These are phyloP conservation scores for Stylonectria norvegica DNA, from an alignment of 2,329 filamentous ascomycete genomes.

Conservation along the genomic window DNA sequence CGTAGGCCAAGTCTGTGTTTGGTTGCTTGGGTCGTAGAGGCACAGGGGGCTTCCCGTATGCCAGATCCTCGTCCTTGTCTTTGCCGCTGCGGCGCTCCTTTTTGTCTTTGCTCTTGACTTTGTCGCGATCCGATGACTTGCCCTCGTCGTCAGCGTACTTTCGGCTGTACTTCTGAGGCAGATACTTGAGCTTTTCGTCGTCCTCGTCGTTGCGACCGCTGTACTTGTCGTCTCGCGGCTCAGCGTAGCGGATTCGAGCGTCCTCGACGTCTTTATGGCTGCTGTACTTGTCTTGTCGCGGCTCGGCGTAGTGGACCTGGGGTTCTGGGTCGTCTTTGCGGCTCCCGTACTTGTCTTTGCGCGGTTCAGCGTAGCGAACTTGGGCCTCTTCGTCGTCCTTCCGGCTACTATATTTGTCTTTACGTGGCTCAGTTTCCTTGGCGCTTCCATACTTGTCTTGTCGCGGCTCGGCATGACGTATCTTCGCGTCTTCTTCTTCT, in stretches of 20 bases:
- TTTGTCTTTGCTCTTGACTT: constrained; percentile 24
- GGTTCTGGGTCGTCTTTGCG: constrained; percentile 10
- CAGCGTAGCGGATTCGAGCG: constrained; percentile 23
- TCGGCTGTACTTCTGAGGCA: constrained; percentile 48
- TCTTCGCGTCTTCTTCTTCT: not conserved
- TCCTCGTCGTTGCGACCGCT: constrained; percentile 17
- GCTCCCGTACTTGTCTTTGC: constrained; percentile 16
- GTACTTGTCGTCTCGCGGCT: constrained; percentile 22
- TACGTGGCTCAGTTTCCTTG: too few relatives aligned
- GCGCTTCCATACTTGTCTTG: constrained; percentile 4
- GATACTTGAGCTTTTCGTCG: constrained; percentile 41
- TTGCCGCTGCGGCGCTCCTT: constrained; percentile 39
- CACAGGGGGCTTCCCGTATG: constrained; percentile 43
- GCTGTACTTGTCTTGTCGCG: too few relatives aligned
- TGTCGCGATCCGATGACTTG: constrained; percentile 25
- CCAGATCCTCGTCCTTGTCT: constrained; percentile 45
- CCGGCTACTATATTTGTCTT: constrained; percentile 24
- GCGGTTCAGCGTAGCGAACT: constrained; percentile 8
- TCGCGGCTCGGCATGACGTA: constrained; percentile 6
- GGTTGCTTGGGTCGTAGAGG: constrained; percentile 22
- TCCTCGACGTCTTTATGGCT: constrained; percentile 14
- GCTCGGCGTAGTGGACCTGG: too few relatives aligned
- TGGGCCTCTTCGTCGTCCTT: constrained; percentile 23
- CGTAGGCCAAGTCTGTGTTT: constrained; percentile 24
- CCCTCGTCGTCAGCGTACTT: constrained; percentile 28